phyloP scores from a whole-genome alignment of 257 asterid species.

The Ophiorrhiza pumila region DNA sequence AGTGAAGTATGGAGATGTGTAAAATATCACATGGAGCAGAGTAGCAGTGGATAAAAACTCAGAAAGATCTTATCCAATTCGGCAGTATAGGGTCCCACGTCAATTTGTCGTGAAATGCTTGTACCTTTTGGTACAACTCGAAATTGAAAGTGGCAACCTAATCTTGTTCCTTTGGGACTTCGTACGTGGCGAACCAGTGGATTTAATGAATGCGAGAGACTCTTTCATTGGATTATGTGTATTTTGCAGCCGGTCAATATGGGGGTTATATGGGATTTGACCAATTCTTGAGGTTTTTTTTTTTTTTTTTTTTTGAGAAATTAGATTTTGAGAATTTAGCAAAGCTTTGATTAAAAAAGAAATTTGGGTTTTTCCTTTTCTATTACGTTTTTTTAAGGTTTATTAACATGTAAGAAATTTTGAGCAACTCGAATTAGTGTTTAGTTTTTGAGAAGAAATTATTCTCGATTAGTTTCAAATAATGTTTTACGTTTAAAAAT shows the following conservation, averaged over 20 bases:
- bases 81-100: slow-evolving; percentile 19
- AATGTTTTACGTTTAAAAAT: too few relatives aligned
- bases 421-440: too few relatives aligned
- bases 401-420: too few relatives aligned
- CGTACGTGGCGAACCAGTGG: slow-evolving; percentile 18
- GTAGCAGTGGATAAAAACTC: not conserved
- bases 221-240: not conserved
- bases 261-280: too few relatives aligned
- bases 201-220: not conserved
- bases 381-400: too few relatives aligned
- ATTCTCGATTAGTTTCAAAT: too few relatives aligned
- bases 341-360: too few relatives aligned
- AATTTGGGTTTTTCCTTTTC: too few relatives aligned
- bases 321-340: too few relatives aligned
- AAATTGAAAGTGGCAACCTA: not conserved
- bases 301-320: too few relatives aligned
- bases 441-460: too few relatives aligned
- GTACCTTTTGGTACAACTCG: not conserved
- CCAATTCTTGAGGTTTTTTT: too few relatives aligned
- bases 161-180: not conserved
- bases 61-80: slow-evolving; percentile 23
- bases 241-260: not conserved
- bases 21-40: not conserved
- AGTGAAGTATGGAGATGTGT: not conserved
- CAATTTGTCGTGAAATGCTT: not conserved